A percentile compares a stretch with the other conserved stretches of the same genome.
phyloP scores from a whole-genome alignment of 768 basidiomycete species.

The Kwoniella dejecticola region DNA sequence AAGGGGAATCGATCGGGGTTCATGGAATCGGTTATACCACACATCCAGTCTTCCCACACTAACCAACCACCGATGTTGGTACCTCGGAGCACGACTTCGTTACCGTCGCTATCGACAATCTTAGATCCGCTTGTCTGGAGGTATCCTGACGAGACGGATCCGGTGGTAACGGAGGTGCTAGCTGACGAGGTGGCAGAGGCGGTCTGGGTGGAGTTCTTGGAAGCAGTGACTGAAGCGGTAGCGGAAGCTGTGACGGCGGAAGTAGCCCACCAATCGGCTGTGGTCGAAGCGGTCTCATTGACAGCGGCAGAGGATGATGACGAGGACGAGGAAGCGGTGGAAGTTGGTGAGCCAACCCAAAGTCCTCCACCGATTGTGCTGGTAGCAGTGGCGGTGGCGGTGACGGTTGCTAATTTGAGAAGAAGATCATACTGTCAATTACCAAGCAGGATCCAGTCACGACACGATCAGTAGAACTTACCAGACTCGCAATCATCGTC shows the following conservation, averaged over 20 bases:
- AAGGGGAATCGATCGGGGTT: slow-evolving; percentile 46
- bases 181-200: slow-evolving; percentile 20
- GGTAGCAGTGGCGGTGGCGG: slow-evolving; percentile 12
- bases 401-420: not conserved
- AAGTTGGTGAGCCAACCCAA: slow-evolving; percentile 14
- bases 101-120: slow-evolving; percentile 43
- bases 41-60: slow-evolving; percentile 51
- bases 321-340: slow-evolving; percentile 21
- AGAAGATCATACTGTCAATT: too few species aligned
- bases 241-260: slow-evolving; percentile 19
- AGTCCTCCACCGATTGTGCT: slow-evolving; percentile 25
- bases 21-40: slow-evolving; percentile 46
- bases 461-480: too few species aligned
- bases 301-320: not conserved
- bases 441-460: too few species aligned
- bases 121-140: slow-evolving; percentile 41
- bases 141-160: slow-evolving; percentile 33
- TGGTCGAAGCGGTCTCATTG: slow-evolving; percentile 16
- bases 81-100: slow-evolving; percentile 42
- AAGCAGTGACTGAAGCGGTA: slow-evolving; percentile 13
- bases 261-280: slow-evolving; percentile 10
- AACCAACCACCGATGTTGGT: slow-evolving; percentile 51
- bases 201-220: slow-evolving; percentile 13
- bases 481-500: slow-evolving; percentile 26
- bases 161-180: slow-evolving; percentile 22